phyloP scores from a whole-genome alignment of 208 protist genomes.

The Leishmania martiniquensis region DNA sequence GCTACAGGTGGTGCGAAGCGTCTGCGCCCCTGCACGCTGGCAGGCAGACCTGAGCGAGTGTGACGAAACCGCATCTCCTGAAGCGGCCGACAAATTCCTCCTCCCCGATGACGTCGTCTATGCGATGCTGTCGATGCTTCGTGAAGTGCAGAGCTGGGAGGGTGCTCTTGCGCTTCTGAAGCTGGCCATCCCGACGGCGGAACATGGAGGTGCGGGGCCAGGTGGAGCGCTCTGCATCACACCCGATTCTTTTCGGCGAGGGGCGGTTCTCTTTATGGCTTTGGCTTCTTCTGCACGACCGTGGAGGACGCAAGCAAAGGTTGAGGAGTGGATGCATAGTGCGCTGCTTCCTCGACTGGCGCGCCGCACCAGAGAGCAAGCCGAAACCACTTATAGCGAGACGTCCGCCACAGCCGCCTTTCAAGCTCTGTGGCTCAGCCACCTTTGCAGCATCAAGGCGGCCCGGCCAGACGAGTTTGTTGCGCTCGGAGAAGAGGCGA shows the following conservation, averaged over 20 bases:
- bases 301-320: constrained; percentile 53
- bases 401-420: constrained; percentile 33
- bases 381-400: background rate
- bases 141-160: constrained; percentile 28
- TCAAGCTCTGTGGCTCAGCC: constrained; percentile 45
- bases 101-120: background rate
- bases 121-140: constrained; percentile 25
- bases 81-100: background rate
- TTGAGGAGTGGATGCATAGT: constrained; percentile 40
- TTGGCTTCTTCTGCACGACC: constrained; percentile 39
- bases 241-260: background rate
- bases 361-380: background rate
- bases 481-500: constrained; percentile 24
- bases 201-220: background rate
- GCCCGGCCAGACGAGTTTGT: constrained; percentile 55
- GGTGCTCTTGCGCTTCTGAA: constrained; percentile 20
- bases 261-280: constrained; percentile 44
- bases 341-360: constrained; percentile 28
- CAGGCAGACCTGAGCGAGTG: background rate
- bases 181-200: background rate
- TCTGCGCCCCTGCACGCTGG: constrained; percentile 7
- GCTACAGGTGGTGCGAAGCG: constrained; percentile 18
- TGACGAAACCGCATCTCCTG: background rate
- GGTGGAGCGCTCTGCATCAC: background rate
- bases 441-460: constrained; percentile 59